Base-by-base conservation (phyloP, 176 grass and related monocot genomes). In the Oryza glumipatula region DNA sequence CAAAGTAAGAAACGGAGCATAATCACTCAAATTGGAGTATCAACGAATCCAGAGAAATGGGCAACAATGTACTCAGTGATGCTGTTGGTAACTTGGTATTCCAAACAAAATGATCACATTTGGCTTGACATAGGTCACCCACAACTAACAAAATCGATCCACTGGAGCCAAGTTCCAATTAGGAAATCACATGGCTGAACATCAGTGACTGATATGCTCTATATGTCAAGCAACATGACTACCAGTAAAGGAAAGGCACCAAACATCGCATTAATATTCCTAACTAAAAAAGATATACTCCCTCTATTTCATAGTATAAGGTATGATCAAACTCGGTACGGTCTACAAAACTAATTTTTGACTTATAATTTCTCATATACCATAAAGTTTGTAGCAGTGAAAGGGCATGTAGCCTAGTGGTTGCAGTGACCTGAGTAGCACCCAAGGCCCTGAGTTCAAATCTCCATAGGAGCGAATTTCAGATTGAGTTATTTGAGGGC, bases 1-100 rank as follows among this genome's bases (percentile, higher is more conserved):
- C 23, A 71, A 52, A 77, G 49, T 65, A 38, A 1, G 3, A 70
- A 58, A 82, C 26, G 21, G 68, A 60, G 23, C 23, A 84, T 70
- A 26, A 61, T 80, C 24, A 69, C 38, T 41, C 17, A 38, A 65
- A 81, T 13, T 56, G 58, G 58, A 63, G 2, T 9, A 63, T 24
- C 67, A 32, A 61, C 47, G 82, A 72, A 19, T 46, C 7, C 8
- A 35, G 35, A 76, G 48, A 81, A 73, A 71, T n/a, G 3, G 28
- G 23, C 22, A 63, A 44, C 46, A n/a, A 74, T 28, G 41, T 65
- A 81, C 7, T 23, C 21, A 30, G 80, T 54, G 46, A 44, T 54
- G 9, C 15, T 56, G 36, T 49, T 3, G 30, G 39, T 41, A 41
- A 41, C 39, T 41, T 41, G 39, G 36, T 67, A 74, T 38, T 83